Evolutionary conservation across 257 asterid genomes (phyloP).

Genomic region (Prunella vulgaris): DNA sequence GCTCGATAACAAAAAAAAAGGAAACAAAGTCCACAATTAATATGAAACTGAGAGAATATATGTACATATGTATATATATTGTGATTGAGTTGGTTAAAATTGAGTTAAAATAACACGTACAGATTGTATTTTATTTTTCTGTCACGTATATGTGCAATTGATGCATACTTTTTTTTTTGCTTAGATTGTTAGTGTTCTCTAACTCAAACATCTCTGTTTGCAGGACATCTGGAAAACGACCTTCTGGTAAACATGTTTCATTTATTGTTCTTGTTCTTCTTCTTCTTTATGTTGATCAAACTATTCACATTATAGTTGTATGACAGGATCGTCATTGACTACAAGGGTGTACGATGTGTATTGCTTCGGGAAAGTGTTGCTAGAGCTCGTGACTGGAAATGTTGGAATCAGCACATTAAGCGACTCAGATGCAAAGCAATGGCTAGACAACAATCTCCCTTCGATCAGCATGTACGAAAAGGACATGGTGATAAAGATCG

Average conservation of each 20-base stretch:
- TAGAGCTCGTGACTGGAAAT: slow-evolving; percentile 66
- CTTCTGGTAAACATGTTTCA: slow-evolving; percentile 31
- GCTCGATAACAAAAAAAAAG: too few species aligned
- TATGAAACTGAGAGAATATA: too few species aligned
- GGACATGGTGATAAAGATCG: slow-evolving; percentile 38
- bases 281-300: neutral
- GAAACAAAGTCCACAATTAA: too few species aligned
- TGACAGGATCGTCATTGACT: slow-evolving; percentile 37
- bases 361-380: slow-evolving; percentile 63
- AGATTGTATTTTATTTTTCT: too few species aligned
- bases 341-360: slow-evolving; percentile 58
- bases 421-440: slow-evolving; percentile 38
- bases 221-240: slow-evolving; percentile 45
- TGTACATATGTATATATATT: too few species aligned
- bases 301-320: neutral
- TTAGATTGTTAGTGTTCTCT: neutral
- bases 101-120: too few species aligned
- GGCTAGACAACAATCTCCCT: slow-evolving; percentile 44
- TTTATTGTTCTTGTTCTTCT: neutral
- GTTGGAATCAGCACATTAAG: slow-evolving; percentile 40
- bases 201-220: slow-evolving; percentile 7
- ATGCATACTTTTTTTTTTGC: too few species aligned
- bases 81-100: too few species aligned
- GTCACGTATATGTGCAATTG: too few species aligned
- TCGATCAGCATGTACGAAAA: slow-evolving; percentile 42